phyloP scores from a whole-genome alignment of 768 basidiomycete genomes.

The Ephemerocybe angulata region DNA sequence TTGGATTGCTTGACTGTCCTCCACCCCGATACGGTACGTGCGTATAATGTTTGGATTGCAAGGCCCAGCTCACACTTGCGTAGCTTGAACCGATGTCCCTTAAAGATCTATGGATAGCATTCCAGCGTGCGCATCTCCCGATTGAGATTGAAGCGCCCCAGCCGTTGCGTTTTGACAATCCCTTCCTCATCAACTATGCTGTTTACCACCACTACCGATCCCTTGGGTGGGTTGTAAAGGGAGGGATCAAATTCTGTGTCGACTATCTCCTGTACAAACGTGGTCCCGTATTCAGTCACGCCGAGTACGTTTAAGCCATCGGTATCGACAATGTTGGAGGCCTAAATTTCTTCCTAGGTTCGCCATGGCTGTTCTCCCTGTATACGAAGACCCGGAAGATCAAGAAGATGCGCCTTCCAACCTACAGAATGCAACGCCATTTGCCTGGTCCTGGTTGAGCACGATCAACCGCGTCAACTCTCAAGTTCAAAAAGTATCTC shows the following conservation, averaged over 20 bases:
- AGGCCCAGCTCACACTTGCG: slow-evolving; percentile 6
- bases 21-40: slow-evolving; percentile 60
- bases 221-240: slow-evolving; percentile 94
- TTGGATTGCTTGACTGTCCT: slow-evolving; percentile 76
- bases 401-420: slow-evolving; percentile 58
- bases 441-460: slow-evolving; percentile 94
- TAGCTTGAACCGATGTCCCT: slow-evolving; percentile 56
- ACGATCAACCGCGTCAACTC: slow-evolving; percentile 96
- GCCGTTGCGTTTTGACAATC: slow-evolving; percentile 73
- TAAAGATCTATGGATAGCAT: slow-evolving; percentile 59
- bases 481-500: slow-evolving; percentile 87
- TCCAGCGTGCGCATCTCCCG: slow-evolving; percentile 54
- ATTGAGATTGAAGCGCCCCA: slow-evolving; percentile 28
- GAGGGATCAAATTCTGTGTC: slow-evolving; percentile 95
- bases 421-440: slow-evolving; percentile 64
- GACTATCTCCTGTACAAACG: slow-evolving; percentile 93
- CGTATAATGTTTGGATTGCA: not conserved
- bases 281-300: slow-evolving; percentile 92
- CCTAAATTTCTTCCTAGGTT: slow-evolving; percentile 54
- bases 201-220: slow-evolving; percentile 94
- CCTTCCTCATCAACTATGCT: slow-evolving; percentile 86
- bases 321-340: not conserved
- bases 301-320: slow-evolving; percentile 66
- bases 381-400: slow-evolving; percentile 82
- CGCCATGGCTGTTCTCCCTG: slow-evolving; percentile 84